Evolutionary conservation across 306 rosid genomes (phyloP).

Genomic region (Cyamopsis tetragonoloba): DNA sequence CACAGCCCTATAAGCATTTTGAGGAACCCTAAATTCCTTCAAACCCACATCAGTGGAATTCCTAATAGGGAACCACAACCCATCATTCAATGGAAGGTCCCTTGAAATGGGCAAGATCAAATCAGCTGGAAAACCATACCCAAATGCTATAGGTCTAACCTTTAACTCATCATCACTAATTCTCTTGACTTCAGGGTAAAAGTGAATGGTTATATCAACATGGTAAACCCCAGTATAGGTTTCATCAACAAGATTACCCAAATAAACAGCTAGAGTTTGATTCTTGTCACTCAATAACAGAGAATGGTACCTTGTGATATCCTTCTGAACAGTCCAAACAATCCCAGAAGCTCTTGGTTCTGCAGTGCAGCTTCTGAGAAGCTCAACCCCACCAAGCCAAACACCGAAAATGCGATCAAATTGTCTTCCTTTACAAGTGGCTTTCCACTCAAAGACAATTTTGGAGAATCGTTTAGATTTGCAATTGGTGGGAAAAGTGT

Average conservation of each 20-base stretch:
- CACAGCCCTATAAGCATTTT: constrained; percentile 75
- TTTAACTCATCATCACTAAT: background rate
- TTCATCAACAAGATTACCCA: constrained; percentile 57
- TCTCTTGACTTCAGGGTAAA: constrained; percentile 55
- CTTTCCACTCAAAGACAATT: constrained; percentile 73
- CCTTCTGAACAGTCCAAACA: constrained; percentile 83
- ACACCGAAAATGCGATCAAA: constrained; percentile 88
- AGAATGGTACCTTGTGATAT: constrained; percentile 77
- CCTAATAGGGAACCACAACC: constrained; percentile 70
- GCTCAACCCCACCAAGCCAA: constrained; percentile 89
- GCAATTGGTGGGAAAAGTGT: constrained; percentile 66
- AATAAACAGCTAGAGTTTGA: constrained; percentile 76
- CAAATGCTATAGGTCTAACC: constrained; percentile 21
- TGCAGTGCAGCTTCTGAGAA: constrained; percentile 87
- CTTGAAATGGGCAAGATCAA: constrained; percentile 75
- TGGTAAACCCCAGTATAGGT: constrained; percentile 84
- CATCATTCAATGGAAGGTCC: constrained; percentile 59
- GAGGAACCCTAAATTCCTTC: constrained; percentile 65
- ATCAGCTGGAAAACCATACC: constrained; percentile 60
- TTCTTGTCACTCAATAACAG: constrained; percentile 39
- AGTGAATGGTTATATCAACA: constrained; percentile 55
- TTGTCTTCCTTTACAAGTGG: constrained; percentile 76
- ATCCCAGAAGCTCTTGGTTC: constrained; percentile 74
- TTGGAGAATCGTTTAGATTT: constrained; percentile 43
- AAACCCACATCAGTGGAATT: constrained; percentile 41